phyloP scores from a whole-genome alignment of 768 basidiomycete genomes.

The Termitomyces sp. region DNA sequence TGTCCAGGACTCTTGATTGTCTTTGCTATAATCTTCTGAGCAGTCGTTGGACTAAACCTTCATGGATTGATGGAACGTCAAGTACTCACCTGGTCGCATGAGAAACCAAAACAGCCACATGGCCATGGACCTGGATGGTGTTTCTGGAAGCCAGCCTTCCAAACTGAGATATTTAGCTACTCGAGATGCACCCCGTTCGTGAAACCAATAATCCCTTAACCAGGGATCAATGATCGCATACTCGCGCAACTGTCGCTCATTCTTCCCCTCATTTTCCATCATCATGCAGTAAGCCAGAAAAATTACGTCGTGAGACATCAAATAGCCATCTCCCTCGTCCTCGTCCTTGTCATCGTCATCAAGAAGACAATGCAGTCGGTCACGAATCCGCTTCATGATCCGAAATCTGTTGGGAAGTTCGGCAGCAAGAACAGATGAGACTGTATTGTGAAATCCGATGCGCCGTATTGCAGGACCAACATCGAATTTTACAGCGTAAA shows the following conservation, averaged over 20 bases:
- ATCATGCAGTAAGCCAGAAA: constrained; percentile 73
- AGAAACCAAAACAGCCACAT: constrained; percentile 84
- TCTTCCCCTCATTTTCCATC: constrained; percentile 76
- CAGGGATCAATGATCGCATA: constrained; percentile 60
- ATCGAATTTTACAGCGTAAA: constrained; percentile 71
- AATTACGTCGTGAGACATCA: constrained; percentile 41
- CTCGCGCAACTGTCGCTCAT: constrained; percentile 63
- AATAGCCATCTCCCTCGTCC: constrained; percentile 16
- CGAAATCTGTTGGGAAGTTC: constrained; percentile 64
- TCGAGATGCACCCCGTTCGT: constrained; percentile 49
- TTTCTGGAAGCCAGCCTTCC: constrained; percentile 54
- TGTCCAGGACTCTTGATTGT: constrained; percentile 35
- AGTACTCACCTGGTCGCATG: constrained; percentile 49
- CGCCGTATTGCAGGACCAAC: constrained; percentile 42
- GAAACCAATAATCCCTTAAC: constrained; percentile 67
- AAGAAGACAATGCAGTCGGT: constrained; percentile 32
- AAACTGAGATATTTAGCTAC: constrained; percentile 35
- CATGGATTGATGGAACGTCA: not conserved
- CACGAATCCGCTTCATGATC: constrained; percentile 52
- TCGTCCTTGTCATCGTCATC: constrained; percentile 12
- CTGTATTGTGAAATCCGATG: constrained; percentile 34
- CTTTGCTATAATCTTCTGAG: constrained; percentile 44
- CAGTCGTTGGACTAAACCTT: not conserved
- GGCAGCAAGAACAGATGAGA: constrained; percentile 43
- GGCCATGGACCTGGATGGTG: constrained; percentile 49